Percentiles rank a stretch among this genome's conserved stretches.
Conservation (phyloP, 352 stramenopile species). For the Phytophthora sp. region DNA sequence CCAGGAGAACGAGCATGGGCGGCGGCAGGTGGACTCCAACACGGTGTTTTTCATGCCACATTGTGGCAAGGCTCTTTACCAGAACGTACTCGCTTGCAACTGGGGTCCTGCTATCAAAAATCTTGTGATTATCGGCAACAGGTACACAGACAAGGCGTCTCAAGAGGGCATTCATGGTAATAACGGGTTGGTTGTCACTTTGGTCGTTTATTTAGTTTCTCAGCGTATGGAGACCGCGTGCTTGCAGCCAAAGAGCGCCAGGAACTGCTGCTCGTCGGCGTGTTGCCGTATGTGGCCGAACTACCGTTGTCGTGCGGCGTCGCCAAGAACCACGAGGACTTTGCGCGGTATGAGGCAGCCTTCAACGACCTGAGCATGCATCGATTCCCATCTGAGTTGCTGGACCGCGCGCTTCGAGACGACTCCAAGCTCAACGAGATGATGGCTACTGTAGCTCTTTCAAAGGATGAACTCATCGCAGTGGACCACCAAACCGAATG, state of each 20-base stretch:
- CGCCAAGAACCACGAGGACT: slow-evolving; percentile 57
- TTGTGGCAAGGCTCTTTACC: slow-evolving; percentile 86
- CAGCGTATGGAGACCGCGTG: slow-evolving; percentile 76
- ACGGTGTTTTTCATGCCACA: slow-evolving; percentile 95
- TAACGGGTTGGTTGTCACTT: no score
- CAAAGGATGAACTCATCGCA: background rate
- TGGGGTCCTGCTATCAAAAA: slow-evolving; percentile 51
- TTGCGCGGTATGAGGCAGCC: slow-evolving; percentile 66
- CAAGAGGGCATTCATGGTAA: no score
- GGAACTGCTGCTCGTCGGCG: slow-evolving; percentile 50
- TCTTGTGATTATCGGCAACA: slow-evolving; percentile 90
- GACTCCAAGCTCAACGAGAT: slow-evolving; percentile 20
- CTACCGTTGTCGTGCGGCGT: slow-evolving; percentile 47
- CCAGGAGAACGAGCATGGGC: slow-evolving; percentile 67
- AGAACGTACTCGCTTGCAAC: slow-evolving; percentile 90
- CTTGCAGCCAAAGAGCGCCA: slow-evolving; percentile 50
- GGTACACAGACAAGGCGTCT: slow-evolving; percentile 26
- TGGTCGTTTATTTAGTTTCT: slow-evolving; percentile 51
- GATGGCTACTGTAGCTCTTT: slow-evolving; percentile 23
- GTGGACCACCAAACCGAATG: background rate
- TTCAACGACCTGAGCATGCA: slow-evolving; percentile 74
- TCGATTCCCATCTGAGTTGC: slow-evolving; percentile 23
- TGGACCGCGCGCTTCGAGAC: slow-evolving; percentile 15
- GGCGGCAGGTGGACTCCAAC: slow-evolving; percentile 35
- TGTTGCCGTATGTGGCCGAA: slow-evolving; percentile 62